Base-by-base conservation (phyloP, 2,329 filamentous ascomycete genomes). In the Davidsoniella virescens region DNA sequence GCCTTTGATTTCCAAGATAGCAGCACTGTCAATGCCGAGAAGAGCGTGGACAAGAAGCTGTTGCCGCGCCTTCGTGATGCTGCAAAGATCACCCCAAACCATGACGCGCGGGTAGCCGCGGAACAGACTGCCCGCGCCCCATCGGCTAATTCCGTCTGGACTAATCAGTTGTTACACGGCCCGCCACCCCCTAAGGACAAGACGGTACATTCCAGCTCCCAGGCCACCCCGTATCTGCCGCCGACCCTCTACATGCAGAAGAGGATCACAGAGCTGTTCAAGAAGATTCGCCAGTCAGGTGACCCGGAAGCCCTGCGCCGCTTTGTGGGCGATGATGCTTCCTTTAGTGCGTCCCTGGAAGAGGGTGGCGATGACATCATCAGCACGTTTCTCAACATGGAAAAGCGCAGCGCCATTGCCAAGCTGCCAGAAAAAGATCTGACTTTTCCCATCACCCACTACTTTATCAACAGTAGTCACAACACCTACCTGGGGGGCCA, bases 391-490 rank as follows among this genome's bases (percentile, higher is more conserved):
- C 42, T 52, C 23, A 36, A 20, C 29, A 52, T 52, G 42, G 42
- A 52, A n/a, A 25, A 33, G 9, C 46, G 51, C 4, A 62, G 69
- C 29, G 72, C 72, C 3, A 57, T 65, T 17, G 64, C 65, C 18
- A 62, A 65, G 6, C 52, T 63, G 18, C 57, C 66, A 26, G 59
- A 65, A 55, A 70, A 76, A 52, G 81, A 87, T 59, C 62, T 78
- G 29, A 73, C 73, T 0, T 76, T 74, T 48, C 84, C 86, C 3
- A 71, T 94, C 52, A 85, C 82, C 44, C 87, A 93, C 61, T 95
- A 95, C 67, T 95, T 87, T 63, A 88, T 95, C 62, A 94, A 82
- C 55, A 93, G 86, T 57, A 94, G 87, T 60, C 88, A 95, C 68
- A 95, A 95, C 62, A 95, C 88, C 0, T 95, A 94, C 62, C 70